Evolutionary conservation across 495 filamentous ascomycete species (phyloP), one percentile per base, ranked within the genome.

Genomic region (Staphylotrichum longicolle): DNA sequence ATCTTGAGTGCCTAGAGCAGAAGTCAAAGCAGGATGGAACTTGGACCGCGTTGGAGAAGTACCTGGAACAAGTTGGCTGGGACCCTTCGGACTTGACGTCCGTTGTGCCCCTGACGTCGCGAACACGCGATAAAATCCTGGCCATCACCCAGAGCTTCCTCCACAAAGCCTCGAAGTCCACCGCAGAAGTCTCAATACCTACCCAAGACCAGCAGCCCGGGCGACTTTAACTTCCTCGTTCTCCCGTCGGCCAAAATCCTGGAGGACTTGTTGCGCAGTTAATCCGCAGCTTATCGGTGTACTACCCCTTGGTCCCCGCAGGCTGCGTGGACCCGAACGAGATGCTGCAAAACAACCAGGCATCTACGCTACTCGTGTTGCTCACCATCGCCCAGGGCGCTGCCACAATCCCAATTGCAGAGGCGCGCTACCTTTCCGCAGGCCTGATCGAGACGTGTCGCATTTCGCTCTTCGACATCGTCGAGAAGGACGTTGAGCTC

Each of bases 321-420:
- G 79, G 79, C 11, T 73, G 72, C 46, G 75, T 87, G 27, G 83
- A 87, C 63, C 78, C 81, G 37, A 87, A 86, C 54, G 82, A 85
- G 66, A 77, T 86, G 71, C 72, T 87, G 61, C 71, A 76, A 40
- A 81, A 83, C 66, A 83, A 83, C 66, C 78, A 82, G 57, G 80
- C 82, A 0, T 80, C 83, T 0, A 84, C 82, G 34, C 72, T 88
- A 34, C 68, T 87, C 6, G 75, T 87, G 2, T 68, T 87, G n/a
- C 78, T 87, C 70, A 86, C 86, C 84, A 86, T 88, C 57, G 84
- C 85, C 2, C 81, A 85, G 62, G 85, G 85, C 20, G 85, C 85
- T 10, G 81, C 80, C 49, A 73, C 76, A 7, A 78, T 85, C 59
- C 82, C 83, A 9, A 82, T 77, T 15, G 71, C 79, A 0, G 84